Evolutionary conservation across 2,329 filamentous ascomycete genomes (phyloP).

Genomic region (Cytospora piceae): DNA sequence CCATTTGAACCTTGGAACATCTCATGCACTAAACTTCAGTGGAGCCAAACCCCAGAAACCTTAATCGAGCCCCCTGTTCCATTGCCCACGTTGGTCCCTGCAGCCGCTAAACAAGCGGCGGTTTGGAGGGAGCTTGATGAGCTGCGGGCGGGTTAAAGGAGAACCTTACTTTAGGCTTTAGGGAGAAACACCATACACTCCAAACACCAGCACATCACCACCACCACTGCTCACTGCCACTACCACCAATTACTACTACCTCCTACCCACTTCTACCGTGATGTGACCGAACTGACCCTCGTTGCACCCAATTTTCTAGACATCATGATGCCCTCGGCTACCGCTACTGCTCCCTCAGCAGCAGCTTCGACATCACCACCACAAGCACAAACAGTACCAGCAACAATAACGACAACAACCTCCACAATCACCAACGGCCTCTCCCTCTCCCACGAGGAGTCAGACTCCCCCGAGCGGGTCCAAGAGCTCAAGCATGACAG

Average conservation of each 20-base stretch:
- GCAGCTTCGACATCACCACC: background rate
- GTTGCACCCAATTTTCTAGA: background rate
- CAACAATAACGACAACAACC: constrained; percentile 2
- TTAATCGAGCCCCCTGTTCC: background rate
- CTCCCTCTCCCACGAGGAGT: constrained; percentile 21
- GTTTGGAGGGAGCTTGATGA: background rate
- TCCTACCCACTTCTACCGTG: background rate
- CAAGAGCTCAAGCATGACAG: constrained; percentile 78
- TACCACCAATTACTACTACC: background rate
- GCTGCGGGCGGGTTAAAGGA: background rate
- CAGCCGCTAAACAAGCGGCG: background rate
- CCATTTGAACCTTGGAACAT: no score
- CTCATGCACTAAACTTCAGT: background rate
- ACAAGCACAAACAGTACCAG: background rate
- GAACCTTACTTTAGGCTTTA: background rate
- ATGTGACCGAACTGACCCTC: background rate
- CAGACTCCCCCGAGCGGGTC: constrained; percentile 61
- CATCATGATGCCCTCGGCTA: background rate
- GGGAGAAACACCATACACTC: background rate
- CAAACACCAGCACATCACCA: background rate
- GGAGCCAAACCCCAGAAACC: background rate
- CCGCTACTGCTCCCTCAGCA: background rate
- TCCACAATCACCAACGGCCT: constrained; percentile 18
- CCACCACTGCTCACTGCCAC: background rate
- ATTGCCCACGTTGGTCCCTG: background rate